phyloP scores from a whole-genome alignment of 345 rosid species.

The Erysimum cheiranthoides region DNA sequence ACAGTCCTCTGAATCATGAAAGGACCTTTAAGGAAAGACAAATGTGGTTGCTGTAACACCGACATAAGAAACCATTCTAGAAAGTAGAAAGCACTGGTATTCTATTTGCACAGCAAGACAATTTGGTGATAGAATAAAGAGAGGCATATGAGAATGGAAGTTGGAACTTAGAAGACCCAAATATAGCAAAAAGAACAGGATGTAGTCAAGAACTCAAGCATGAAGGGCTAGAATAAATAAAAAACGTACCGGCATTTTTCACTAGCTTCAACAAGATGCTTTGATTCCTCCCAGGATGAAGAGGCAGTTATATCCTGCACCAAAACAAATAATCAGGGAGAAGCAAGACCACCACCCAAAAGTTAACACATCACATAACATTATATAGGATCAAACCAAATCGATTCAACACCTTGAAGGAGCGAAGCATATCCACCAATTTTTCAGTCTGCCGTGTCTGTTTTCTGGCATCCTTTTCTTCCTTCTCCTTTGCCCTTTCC shows the following conservation, averaged over 20 bases:
- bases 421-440: slow-evolving; percentile 38
- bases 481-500: slow-evolving; percentile 83
- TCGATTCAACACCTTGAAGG: slow-evolving; percentile 42
- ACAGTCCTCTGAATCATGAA: slow-evolving; percentile 14
- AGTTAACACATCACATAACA: slow-evolving; percentile 36
- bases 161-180: slow-evolving; percentile 6
- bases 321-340: slow-evolving; percentile 38
- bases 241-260: slow-evolving; percentile 78
- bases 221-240: slow-evolving; percentile 8
- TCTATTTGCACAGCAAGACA: slow-evolving; percentile 23
- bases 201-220: slow-evolving; percentile 19
- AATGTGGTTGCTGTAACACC: background rate
- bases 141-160: slow-evolving; percentile 2
- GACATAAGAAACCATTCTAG: slow-evolving; percentile 6
- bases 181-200: slow-evolving; percentile 17
- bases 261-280: slow-evolving; percentile 69
- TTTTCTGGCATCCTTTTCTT: slow-evolving; percentile 89
- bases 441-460: slow-evolving; percentile 64
- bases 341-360: slow-evolving; percentile 35
- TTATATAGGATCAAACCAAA: slow-evolving; percentile 25
- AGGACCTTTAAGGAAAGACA: slow-evolving; percentile 9
- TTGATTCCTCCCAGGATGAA: slow-evolving; percentile 85
- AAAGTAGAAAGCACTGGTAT: slow-evolving; percentile 9
- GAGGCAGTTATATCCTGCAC: slow-evolving; percentile 75
- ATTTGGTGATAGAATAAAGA: slow-evolving; percentile 11